phyloP scores from a whole-genome alignment of 1,139 yeast species.

The Kodamaea arcana region DNA sequence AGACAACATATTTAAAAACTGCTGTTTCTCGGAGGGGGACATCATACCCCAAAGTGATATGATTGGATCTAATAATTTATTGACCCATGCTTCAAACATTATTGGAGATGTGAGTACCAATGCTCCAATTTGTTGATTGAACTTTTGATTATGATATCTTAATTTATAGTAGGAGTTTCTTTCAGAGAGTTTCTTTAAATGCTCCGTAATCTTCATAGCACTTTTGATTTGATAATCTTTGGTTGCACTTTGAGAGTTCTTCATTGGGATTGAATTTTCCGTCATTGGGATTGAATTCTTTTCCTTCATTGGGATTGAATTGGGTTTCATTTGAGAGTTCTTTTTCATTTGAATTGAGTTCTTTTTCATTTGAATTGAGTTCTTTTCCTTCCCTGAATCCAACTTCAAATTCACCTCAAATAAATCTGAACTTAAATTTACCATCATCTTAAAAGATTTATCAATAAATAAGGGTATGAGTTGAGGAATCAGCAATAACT shows the following conservation, averaged over 20 bases:
- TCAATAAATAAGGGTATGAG: constrained; percentile 13
- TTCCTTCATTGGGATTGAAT: no score
- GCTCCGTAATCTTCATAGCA: background rate
- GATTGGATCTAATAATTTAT: constrained; percentile 10
- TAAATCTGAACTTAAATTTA: constrained; percentile 9
- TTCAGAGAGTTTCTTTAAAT: background rate
- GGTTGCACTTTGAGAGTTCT: no score
- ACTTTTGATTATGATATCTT: constrained; percentile 15
- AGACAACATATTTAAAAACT: background rate
- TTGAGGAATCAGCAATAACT: constrained; percentile 3
- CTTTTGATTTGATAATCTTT: background rate
- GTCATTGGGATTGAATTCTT: no score
- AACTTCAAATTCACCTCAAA: no score
- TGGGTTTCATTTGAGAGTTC: no score
- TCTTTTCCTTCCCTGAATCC: no score
- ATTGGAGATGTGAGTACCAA: constrained; percentile 10
- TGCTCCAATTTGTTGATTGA: constrained; percentile 22
- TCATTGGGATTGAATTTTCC: no score
- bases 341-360: no score
- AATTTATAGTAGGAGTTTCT: constrained; percentile 14
- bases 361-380: no score
- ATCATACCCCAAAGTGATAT: constrained; percentile 1
- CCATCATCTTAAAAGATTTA: constrained; percentile 15
- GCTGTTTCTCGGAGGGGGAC: constrained; percentile 1
- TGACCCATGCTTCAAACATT: constrained; percentile 16